These are phyloP conservation scores for Claviceps cyperi DNA, from an alignment of 2,329 filamentous ascomycete genomes.

Conservation along the genomic window DNA sequence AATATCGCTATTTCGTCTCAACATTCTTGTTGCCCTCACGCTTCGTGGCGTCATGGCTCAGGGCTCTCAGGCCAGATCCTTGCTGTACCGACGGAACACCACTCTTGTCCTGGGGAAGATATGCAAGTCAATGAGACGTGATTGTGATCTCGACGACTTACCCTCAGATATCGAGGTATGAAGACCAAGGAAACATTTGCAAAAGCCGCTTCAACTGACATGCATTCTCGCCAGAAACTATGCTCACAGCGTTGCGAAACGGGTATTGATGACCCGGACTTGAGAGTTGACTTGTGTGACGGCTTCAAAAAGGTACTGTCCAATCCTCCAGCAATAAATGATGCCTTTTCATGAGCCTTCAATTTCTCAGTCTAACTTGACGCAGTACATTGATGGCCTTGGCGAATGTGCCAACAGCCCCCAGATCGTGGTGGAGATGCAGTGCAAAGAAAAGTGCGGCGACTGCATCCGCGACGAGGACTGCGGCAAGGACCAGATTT, in stretches of 20 bases:
- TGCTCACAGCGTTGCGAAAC: constrained; percentile 4
- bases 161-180: constrained; percentile 4
- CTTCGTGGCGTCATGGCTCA: constrained; percentile 1
- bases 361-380: background rate
- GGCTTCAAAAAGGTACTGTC: constrained; percentile 4
- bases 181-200: background rate
- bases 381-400: constrained; percentile 4
- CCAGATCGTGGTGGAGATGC: constrained; percentile 1
- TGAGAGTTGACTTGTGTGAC: constrained; percentile 2
- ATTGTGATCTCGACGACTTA: constrained; percentile 2
- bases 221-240: background rate
- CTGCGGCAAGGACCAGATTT: constrained; percentile 3
- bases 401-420: constrained; percentile 5
- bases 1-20: background rate
- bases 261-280: constrained; percentile 1
- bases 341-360: background rate
- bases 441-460: constrained; percentile 4
- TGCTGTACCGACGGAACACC: background rate
- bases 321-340: background rate
- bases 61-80: background rate
- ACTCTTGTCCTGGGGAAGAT: constrained; percentile 5
- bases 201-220: background rate
- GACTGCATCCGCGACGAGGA: constrained; percentile 2
- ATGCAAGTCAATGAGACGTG: constrained; percentile 3
- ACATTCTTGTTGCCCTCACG: background rate